Evolutionary conservation across 768 basidiomycete species (phyloP).

Genomic region (Obba rivulosa): DNA sequence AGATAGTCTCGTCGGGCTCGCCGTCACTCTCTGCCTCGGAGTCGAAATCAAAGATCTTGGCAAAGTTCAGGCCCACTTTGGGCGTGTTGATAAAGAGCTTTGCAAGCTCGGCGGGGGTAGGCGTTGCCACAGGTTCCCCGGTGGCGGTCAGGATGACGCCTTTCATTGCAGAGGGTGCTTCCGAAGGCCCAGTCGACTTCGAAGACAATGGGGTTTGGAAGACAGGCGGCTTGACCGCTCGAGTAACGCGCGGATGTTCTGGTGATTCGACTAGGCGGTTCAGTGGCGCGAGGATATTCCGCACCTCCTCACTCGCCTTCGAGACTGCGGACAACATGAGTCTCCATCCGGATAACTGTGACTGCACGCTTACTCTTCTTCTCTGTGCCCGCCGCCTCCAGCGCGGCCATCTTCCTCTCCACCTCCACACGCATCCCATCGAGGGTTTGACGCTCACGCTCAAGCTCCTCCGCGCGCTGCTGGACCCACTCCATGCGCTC

Average conservation of each 20-base stretch:
- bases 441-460: constrained; percentile 44
- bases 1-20: constrained; percentile 23
- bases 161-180: constrained; percentile 36
- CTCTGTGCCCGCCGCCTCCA: constrained; percentile 31
- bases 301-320: constrained; percentile 66
- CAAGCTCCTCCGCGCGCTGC: constrained; percentile 48
- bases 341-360: background rate
- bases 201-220: constrained; percentile 52
- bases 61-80: constrained; percentile 67
- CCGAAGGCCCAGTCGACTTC: constrained; percentile 10
- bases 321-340: constrained; percentile 20
- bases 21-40: constrained; percentile 23
- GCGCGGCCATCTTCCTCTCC: constrained; percentile 41
- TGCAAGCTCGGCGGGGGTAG: constrained; percentile 58
- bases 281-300: constrained; percentile 57
- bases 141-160: constrained; percentile 76
- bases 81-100: constrained; percentile 67
- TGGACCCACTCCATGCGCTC: constrained; percentile 44
- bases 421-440: constrained; percentile 42
- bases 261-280: constrained; percentile 28
- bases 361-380: constrained; percentile 21
- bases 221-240: constrained; percentile 19
- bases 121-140: constrained; percentile 69
- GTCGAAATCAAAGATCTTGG: constrained; percentile 70
- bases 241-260: constrained; percentile 17